Conservation (phyloP, 306 rosid species). For the Rubus parviflorus region DNA sequence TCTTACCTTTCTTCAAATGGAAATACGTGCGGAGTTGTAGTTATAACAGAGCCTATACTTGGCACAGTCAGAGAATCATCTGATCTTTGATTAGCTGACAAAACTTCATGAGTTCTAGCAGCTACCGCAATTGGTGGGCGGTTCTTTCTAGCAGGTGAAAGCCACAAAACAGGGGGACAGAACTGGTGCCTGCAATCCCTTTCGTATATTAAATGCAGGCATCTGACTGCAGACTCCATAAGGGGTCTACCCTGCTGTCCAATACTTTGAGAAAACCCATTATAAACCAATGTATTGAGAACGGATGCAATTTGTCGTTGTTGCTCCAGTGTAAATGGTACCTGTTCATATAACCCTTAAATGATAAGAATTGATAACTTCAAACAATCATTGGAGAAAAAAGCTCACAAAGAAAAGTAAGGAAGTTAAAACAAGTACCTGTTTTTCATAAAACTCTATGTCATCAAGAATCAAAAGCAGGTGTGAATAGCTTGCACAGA, state of each 20-base stretch:
- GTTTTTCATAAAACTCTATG: constrained; percentile 95
- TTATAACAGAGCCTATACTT: constrained; percentile 66
- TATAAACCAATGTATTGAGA: constrained; percentile 90
- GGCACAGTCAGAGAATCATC: constrained; percentile 56
- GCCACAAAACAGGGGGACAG: constrained; percentile 90
- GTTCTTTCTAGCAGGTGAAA: constrained; percentile 85
- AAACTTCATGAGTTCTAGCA: constrained; percentile 86
- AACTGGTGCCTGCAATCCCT: constrained; percentile 96
- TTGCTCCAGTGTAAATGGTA: constrained; percentile 89
- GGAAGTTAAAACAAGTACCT: constrained; percentile 47
- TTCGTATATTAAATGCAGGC: constrained; percentile 95
- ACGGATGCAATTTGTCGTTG: constrained; percentile 76
- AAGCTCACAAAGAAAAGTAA: constrained; percentile 14
- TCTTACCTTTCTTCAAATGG: constrained; percentile 94
- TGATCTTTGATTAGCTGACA: constrained; percentile 54
- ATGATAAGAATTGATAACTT: constrained; percentile 21
- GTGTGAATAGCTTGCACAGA: constrained; percentile 91
- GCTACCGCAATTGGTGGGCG: constrained; percentile 87
- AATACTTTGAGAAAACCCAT: constrained; percentile 63
- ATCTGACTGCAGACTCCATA: constrained; percentile 86
- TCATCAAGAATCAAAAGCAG: constrained; percentile 92
- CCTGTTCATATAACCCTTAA: constrained; percentile 50
- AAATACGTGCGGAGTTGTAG: constrained; percentile 78
- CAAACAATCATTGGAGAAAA: constrained; percentile 1
- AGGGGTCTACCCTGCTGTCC: constrained; percentile 60